phyloP scores from a whole-genome alignment of 2,329 filamentous ascomycete species.

The Neurospora crassa region DNA sequence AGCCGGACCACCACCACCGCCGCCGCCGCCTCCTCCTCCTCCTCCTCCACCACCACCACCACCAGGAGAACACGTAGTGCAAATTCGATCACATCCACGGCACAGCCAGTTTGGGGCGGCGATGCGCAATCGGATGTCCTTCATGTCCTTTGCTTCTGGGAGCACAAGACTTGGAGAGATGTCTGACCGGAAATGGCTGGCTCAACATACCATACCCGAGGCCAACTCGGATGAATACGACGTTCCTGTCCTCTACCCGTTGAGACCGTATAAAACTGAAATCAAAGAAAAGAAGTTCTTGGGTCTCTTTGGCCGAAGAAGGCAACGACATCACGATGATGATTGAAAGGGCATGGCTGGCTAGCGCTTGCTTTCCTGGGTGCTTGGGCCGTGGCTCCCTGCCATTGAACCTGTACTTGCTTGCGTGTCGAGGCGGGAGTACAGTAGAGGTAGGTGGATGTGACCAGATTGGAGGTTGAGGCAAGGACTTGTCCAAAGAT shows the following conservation, averaged over 20 bases:
- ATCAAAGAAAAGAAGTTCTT: conserved; percentile 20
- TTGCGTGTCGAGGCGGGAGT: background rate
- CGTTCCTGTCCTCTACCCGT: conserved; percentile 23
- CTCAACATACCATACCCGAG: conserved; percentile 7
- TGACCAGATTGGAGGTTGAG: background rate
- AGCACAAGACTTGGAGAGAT: conserved; percentile 28
- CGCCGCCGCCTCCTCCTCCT: background rate
- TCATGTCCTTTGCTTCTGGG: conserved; percentile 22
- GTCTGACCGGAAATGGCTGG: conserved; percentile 21
- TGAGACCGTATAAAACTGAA: conserved; percentile 21
- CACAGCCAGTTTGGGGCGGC: conserved; percentile 1
- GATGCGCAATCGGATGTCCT: conserved; percentile 20
- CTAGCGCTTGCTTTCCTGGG: background rate
- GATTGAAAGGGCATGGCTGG: background rate
- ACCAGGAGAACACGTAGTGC: background rate
- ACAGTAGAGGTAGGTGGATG: background rate
- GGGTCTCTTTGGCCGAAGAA: conserved; percentile 19
- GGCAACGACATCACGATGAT: background rate
- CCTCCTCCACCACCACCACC: background rate
- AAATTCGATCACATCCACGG: background rate
- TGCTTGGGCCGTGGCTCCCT: background rate
- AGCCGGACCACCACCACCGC: background rate
- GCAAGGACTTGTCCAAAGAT: background rate
- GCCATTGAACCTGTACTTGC: background rate
- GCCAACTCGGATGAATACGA: conserved; percentile 19